Conservation (phyloP, 306 rosid species). For the Lagenaria siceraria region DNA sequence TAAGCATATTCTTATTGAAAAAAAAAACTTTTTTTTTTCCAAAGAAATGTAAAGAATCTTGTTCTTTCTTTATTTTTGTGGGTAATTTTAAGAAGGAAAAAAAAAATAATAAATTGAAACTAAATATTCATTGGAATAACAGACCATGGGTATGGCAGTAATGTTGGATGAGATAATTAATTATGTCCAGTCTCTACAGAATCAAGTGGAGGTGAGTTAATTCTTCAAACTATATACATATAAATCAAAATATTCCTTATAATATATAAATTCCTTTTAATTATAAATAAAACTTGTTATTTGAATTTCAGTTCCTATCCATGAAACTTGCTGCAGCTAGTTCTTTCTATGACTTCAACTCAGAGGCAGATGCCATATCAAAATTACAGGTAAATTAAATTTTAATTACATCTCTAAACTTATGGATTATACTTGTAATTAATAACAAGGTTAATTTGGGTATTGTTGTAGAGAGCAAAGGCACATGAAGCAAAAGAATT, state of each 20-base stretch:
- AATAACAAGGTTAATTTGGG: not conserved
- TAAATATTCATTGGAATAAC: conserved; percentile 20
- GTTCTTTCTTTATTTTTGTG: not conserved
- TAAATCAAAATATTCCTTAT: not conserved
- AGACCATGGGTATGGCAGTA: conserved; percentile 97
- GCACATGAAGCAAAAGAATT: conserved; percentile 65
- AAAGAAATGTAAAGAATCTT: not conserved
- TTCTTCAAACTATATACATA: not conserved
- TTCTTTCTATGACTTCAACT: conserved; percentile 61
- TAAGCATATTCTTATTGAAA: not conserved
- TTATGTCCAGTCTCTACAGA: conserved; percentile 92
- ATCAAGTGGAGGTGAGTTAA: conserved; percentile 78
- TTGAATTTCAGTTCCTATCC: conserved; percentile 67
- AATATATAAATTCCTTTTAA: not conserved
- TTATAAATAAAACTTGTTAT: not conserved
- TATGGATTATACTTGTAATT: not conserved
- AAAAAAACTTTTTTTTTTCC: not conserved
- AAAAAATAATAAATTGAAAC: not conserved
- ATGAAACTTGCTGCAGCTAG: conserved; percentile 91
- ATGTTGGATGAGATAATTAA: conserved; percentile 97
- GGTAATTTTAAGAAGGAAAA: not conserved
- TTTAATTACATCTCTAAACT: not conserved
- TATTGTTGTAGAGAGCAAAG: conserved; percentile 46
- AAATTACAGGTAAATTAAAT: conserved; percentile 49
- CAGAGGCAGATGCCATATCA: conserved; percentile 54